Evolutionary conservation across 768 basidiomycete species (phyloP).

Genomic region (Mycena sanguinolenta): DNA sequence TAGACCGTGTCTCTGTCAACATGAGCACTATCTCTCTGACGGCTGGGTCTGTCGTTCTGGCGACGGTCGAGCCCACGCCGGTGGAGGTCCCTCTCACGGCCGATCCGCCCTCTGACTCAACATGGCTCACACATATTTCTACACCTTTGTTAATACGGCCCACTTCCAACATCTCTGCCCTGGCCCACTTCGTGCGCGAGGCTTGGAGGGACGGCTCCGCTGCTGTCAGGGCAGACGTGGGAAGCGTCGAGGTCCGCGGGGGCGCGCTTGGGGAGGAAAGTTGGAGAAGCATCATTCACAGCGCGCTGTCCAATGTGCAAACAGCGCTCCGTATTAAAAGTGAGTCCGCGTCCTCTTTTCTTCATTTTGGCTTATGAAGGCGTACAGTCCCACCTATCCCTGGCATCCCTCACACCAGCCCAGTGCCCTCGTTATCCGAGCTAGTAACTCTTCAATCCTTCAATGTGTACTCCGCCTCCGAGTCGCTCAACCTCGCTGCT

Average conservation of each 20-base stretch:
- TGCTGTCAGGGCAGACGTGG: conserved; percentile 58
- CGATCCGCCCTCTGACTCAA: conserved; percentile 62
- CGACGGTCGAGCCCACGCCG: conserved; percentile 60
- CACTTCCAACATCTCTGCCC: conserved; percentile 61
- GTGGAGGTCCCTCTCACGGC: conserved; percentile 70
- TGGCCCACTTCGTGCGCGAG: conserved; percentile 66
- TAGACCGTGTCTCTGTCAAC: conserved; percentile 70
- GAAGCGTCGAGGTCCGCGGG: conserved; percentile 62
- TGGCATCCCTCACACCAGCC: conserved; percentile 67
- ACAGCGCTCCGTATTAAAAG: conserved; percentile 65
- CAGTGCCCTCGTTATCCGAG: conserved; percentile 69
- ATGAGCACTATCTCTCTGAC: conserved; percentile 65
- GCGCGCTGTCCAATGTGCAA: conserved; percentile 59
- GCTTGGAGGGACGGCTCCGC: conserved; percentile 70
- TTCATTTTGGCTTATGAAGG: conserved; percentile 8
- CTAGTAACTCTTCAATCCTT: conserved; percentile 75
- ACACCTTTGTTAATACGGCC: conserved; percentile 65
- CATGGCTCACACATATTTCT: conserved; percentile 73
- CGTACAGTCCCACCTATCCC: conserved; percentile 72
- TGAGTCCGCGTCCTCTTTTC: conserved; percentile 53
- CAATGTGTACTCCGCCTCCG: conserved; percentile 48
- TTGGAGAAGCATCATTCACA: conserved; percentile 62
- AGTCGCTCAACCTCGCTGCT: conserved; percentile 60
- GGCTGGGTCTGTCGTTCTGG: conserved; percentile 59
- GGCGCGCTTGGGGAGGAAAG: conserved; percentile 57